Evolutionary conservation across 2,329 filamentous ascomycete species (phyloP), one percentile per base, ranked within the genome.

Genomic region (Ascochyta clinopodiicola): DNA sequence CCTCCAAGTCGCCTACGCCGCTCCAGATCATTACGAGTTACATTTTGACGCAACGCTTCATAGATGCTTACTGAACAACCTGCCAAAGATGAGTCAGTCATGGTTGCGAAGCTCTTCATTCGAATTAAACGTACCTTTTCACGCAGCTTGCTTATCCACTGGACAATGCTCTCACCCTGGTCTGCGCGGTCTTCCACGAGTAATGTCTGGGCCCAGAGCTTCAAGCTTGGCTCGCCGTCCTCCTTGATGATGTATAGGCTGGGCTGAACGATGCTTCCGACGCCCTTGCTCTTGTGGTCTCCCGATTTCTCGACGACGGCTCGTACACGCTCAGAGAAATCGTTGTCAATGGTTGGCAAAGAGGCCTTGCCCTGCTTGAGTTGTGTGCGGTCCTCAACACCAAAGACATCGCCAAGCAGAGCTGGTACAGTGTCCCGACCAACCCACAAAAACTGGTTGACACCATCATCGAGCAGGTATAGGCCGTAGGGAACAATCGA

Each of bases 381-480:
- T 71, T 92, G 89, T 35, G 87, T 88, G 71, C 90, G 88, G 77
- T 97, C 93, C 40, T 88, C 83, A 10, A 95, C 83, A 22, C 92
- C 94, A 74, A 99, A 99, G 6, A 98, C 94, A 68, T 99, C 95
- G 47, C 84, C 78, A 36, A 98, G 81, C 29, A 99, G 84, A 71
- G 96, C 92, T 1, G 92, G 92, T 25, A 99, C 92, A 1, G 94
- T 89, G 64, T 99, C 94, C 32, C 93, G 88, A 13, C 95, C 95
- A 19, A 98, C 84, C 95, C 95, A 99, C 51, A 99, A 79, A 83
- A 99, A 99, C 75, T 99, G 95, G 6, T 92, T 97, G 77, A 97
- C 94, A 2, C 93, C 93, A 70, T 99, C 95, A 68, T 99, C 95
- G 67, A 99, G 95, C 54, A 99, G 84, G 77, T 99, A 99, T 17